Base-by-base conservation (phyloP, 768 basidiomycete species). In the Phanerochaete sordida region DNA sequence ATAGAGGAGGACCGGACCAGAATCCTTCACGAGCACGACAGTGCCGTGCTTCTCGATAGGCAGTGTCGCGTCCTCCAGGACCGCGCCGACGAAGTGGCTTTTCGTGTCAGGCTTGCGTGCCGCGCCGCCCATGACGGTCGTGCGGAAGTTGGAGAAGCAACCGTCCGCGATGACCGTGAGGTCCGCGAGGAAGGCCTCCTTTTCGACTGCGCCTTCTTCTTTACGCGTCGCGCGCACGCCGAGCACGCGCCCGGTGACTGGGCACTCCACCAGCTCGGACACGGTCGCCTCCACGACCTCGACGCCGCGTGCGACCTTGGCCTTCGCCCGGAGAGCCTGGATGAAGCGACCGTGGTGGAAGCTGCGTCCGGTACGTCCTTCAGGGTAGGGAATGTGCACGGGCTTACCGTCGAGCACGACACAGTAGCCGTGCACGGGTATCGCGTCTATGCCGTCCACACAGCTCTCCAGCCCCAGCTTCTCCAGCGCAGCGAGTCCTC, bases 331-430 rank as follows among this genome's bases (percentile, higher is more conserved):
- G 49, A 99, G 75, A 24, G 81, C 79, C 80, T 88, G 86, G 64
- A 99, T 84, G 65, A 99, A 93, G 59, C 85, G 79, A 3, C 97
- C 97, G 71, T 98, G 96, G 74, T 98, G 96, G 72, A 99, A 98
- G 58, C 87, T 86, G 52, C 93, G 76, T 0, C 96, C 95, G 66
- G 92, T 82, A 58, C 84, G 70, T 2, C 73, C 76, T 33, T 75
- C 77, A 0, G 95, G 94, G 70, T 98, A 98, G 0, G 95, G 95
- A 57, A 97, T 95, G 57, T 88, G 87, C 24, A 98, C 95, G 43
- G 79, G 79, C 69, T 82, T 79, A 51, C 82, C 87, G 31, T 74
- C 75, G 55, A 87, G 79, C 58, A 88, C 77, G 46, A 97, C 87
- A 68, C 90, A 91, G 74, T 99, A 98, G 3, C 97, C 96, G 56